A percentile compares a stretch with the other conserved stretches of the same genome.
Conservation (phyloP, 2,329 filamentous ascomycete species). For the Talaromyces amestolkiae region DNA sequence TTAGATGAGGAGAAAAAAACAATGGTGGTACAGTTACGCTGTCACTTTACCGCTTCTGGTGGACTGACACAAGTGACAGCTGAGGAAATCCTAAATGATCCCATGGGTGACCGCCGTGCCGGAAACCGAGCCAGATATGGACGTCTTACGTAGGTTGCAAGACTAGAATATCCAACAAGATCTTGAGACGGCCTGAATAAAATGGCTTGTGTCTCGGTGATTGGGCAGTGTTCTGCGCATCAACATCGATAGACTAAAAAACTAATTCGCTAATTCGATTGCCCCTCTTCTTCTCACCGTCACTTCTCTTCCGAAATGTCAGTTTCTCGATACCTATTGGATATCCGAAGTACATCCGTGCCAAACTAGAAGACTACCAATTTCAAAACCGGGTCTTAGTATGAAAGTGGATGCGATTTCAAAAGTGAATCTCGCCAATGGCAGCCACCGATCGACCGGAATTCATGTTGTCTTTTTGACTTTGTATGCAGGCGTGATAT, state of each 20-base stretch:
- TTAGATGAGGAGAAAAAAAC: background rate
- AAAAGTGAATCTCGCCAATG: constrained; percentile 7
- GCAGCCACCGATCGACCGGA: constrained; percentile 6
- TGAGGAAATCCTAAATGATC: background rate
- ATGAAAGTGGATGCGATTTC: background rate
- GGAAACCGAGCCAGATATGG: background rate
- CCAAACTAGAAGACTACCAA: background rate
- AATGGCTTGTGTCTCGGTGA: background rate
- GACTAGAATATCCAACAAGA: background rate
- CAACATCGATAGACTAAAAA: background rate
- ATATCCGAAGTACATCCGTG: background rate
- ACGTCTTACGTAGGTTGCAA: background rate
- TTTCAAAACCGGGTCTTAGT: background rate
- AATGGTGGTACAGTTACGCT: background rate
- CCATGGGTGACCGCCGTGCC: background rate
- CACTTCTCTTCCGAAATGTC: background rate
- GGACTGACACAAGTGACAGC: constrained; percentile 4
- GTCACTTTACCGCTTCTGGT: background rate
- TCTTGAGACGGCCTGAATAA: background rate
- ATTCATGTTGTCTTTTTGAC: background rate
- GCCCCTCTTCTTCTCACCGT: background rate
- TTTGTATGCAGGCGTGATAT: background rate
- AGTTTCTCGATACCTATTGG: background rate
- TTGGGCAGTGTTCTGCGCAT: background rate
- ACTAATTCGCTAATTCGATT: background rate